Base-by-base conservation (phyloP, 345 rosid genomes). In the Lumnitzera racemosa region DNA sequence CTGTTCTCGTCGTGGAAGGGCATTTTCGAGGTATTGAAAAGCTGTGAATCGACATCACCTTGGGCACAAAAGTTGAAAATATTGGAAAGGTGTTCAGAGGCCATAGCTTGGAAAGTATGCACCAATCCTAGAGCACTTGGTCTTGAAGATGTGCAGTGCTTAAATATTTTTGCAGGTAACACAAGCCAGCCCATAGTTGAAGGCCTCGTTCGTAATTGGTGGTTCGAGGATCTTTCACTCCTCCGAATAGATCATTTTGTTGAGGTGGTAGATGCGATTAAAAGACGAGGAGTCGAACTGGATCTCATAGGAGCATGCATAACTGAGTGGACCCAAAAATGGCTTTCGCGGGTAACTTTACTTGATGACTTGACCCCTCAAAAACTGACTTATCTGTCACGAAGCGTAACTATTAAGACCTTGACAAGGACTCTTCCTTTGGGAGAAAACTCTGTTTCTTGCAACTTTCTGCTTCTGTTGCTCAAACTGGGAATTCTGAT, bases 231-330 rank as follows among this genome's bases (percentile, higher is more conserved):
- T 61, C 78, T 82, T 55, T 70, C 82, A 10, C 20, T 47, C 55
- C 85, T 85, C 31, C 67, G 80, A 51, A 82, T 85, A 12, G 90
- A 82, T 74, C 87, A 78, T 67, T 85, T 85, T 51, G 61, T 76
- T 15, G 63, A 69, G 68, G 83, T 80, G 57, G 67, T 82, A 17
- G 79, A 74, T 52, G 81, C 70, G 15, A 67, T 78, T 29, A 78
- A 78, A 64, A 61, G 50, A 51, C 55, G 43, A 63, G 84, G 79
- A 52, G 56, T 74, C 65, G 73, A 29, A 59, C 36, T 75, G 24
- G 76, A 71, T 56, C 73, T 79, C 48, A 68, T 81, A 13, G 84
- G 86, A 23, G 72, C 72, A 12, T 79, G 81, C 36, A 76, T 84
- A 54, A 77, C 77, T 27, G 66, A 55, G 12, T 81, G 87, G 90